Conservation (phyloP, 495 filamentous ascomycete genomes). For the Daldinia caldariorum region DNA sequence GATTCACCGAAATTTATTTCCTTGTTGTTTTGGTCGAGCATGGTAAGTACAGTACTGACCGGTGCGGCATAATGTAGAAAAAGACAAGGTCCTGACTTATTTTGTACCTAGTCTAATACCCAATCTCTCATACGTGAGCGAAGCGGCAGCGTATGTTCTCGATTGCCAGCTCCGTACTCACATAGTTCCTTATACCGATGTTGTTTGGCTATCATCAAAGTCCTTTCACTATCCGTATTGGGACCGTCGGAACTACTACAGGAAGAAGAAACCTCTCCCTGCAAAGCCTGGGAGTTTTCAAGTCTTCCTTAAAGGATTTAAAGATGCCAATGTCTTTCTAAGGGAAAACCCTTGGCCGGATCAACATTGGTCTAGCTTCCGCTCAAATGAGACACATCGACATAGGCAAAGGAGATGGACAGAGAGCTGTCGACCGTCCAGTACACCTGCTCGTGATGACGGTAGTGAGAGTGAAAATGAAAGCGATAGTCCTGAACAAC, state of each 20-base stretch:
- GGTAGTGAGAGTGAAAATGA: slow-evolving; percentile 76
- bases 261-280: slow-evolving; percentile 87
- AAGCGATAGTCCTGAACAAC: slow-evolving; percentile 39
- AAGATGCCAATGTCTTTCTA: slow-evolving; percentile 95
- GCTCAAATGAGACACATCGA: slow-evolving; percentile 74
- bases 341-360: slow-evolving; percentile 98
- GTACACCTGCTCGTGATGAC: slow-evolving; percentile 65
- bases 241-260: slow-evolving; percentile 88
- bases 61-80: not conserved
- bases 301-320: slow-evolving; percentile 94
- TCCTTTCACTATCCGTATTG: slow-evolving; percentile 98
- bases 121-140: slow-evolving; percentile 98
- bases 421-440: slow-evolving; percentile 80
- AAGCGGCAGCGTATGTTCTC: slow-evolving; percentile 95
- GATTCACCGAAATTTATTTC: slow-evolving; percentile 93
- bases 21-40: slow-evolving; percentile 94
- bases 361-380: slow-evolving; percentile 80
- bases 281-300: slow-evolving; percentile 96
- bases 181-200: slow-evolving; percentile 94
- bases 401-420: slow-evolving; percentile 79
- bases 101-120: slow-evolving; percentile 81
- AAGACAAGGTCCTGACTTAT: slow-evolving; percentile 18
- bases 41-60: slow-evolving; percentile 63
- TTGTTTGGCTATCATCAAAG: slow-evolving; percentile 93
- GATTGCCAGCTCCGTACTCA: slow-evolving; percentile 90